phyloP scores from a whole-genome alignment of 2,329 filamentous ascomycete species.

The Elsinoe necatrix region DNA sequence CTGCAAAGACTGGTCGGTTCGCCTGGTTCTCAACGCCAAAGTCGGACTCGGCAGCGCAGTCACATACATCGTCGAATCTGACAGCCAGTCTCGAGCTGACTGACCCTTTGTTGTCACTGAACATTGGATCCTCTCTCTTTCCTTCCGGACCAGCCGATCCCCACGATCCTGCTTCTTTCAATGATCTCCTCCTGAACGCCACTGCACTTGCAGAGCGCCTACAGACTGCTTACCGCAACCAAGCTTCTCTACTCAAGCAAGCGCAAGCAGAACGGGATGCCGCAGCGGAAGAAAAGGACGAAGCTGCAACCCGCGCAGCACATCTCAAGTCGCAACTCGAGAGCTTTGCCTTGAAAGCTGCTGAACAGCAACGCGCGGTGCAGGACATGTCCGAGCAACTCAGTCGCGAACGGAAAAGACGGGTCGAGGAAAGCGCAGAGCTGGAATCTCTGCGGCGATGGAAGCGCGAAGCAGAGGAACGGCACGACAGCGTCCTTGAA shows the following conservation, averaged over 20 bases:
- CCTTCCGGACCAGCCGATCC: constrained; percentile 43
- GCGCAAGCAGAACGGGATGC: constrained; percentile 47
- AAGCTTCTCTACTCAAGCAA: constrained; percentile 43
- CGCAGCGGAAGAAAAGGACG: constrained; percentile 53
- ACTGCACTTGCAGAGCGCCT: constrained; percentile 47
- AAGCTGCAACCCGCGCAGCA: constrained; percentile 48
- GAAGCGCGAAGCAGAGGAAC: constrained; percentile 17
- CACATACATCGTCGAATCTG: constrained; percentile 15
- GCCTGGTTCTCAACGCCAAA: constrained; percentile 28
- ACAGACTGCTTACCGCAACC: constrained; percentile 49
- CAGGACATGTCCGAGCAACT: constrained; percentile 43
- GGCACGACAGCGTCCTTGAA: constrained; percentile 16
- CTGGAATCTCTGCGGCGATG: constrained; percentile 21
- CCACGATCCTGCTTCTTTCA: constrained; percentile 46
- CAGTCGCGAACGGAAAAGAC: constrained; percentile 35
- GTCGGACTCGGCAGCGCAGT: constrained; percentile 12
- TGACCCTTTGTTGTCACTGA: constrained; percentile 48
- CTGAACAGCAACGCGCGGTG: constrained; percentile 50
- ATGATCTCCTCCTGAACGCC: constrained; percentile 49
- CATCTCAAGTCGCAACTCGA: constrained; percentile 55
- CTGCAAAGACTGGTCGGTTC: constrained; percentile 10
- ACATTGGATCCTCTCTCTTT: constrained; percentile 47
- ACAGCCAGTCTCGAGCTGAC: constrained; percentile 12
- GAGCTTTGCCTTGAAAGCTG: constrained; percentile 48
- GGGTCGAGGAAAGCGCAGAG: constrained; percentile 34